Percentiles rank a stretch among this genome's conserved stretches.
Evolutionary conservation across 1,284 basidiomycete genomes (phyloP).

Genomic region (Microbotryum silenes-acaulis): DNA sequence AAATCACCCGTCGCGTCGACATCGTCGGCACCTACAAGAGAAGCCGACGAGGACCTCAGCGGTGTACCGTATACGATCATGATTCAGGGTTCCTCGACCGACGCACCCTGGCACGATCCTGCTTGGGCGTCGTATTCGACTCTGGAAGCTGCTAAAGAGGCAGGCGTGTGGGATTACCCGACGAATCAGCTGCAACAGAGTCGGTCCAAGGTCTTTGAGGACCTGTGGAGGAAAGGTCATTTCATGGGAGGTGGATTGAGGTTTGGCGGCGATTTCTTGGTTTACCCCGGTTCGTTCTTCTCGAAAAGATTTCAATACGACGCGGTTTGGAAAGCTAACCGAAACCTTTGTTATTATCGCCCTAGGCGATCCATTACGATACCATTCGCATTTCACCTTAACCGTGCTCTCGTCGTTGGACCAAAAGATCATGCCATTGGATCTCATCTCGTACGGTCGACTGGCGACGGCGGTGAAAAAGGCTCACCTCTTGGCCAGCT

Average conservation of each 20-base stretch:
- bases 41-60: constrained; percentile 5
- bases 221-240: constrained; percentile 69
- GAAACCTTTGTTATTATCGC: background rate
- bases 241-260: constrained; percentile 80
- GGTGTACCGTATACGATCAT: constrained; percentile 35
- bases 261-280: constrained; percentile 91
- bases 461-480: constrained; percentile 97
- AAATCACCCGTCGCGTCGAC: constrained; percentile 24
- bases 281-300: constrained; percentile 73
- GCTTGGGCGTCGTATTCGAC: constrained; percentile 48
- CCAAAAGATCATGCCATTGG: constrained; percentile 66
- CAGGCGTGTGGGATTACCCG: constrained; percentile 72
- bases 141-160: constrained; percentile 54
- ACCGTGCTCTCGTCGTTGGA: constrained; percentile 63
- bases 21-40: constrained; percentile 5
- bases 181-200: constrained; percentile 56
- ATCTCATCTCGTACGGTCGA: constrained; percentile 88
- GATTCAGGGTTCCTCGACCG: constrained; percentile 53
- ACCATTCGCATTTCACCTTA: constrained; percentile 92
- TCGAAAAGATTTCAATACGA: background rate
- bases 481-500: constrained; percentile 81
- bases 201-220: constrained; percentile 63
- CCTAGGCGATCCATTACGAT: constrained; percentile 84
- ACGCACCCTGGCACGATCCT: constrained; percentile 55
- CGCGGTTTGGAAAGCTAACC: background rate